Base-by-base conservation (phyloP, 441 rosid genomes). In the Kokia cookei region DNA sequence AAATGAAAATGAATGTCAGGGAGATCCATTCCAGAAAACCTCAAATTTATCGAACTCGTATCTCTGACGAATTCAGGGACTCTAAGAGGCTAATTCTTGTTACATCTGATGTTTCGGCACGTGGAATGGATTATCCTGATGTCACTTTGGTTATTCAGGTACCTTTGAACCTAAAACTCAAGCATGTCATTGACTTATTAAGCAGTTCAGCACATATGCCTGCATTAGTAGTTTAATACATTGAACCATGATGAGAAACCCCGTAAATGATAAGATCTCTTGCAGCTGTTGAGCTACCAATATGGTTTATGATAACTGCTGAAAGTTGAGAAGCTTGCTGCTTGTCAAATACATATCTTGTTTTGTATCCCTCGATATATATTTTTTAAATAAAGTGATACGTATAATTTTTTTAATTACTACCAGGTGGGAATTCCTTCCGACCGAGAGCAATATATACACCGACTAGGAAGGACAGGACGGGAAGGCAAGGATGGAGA, bases 111-210 rank as follows among this genome's bases (percentile, higher is more conserved):
- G 96, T 96, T 64, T 91, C 98, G n/a, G 87, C 99, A 51, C 92
- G 93, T 19, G 99, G 98, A 79, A 90, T 94, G 97, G 89, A 91
- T 83, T 92, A 89, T 83, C 99, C 98, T 73, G 94, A 92, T 84
- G 98, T 94, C 81, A 87, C 96, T 75, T 87, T 92, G 82, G 99
- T 96, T 80, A 85, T 96, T 74, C 98, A 96, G 98, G 99, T 96
- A 90, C 24, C 35, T 48, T n/a, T 42, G 51, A 66, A 53, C 35
- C 43, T 54, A 27, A 72, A 9, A 19, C 74, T 71, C 64, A 7
- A 59, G 65, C 26, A 45, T 40, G 10, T 69, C 50, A 26, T 57
- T 40, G n/a, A 53, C 57, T 67, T 50, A 19, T 66, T 17, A 65
- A 26, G 22, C 32, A 22, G 40, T 55, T 65, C 50, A 35, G 5